Base-by-base conservation (phyloP, 305 asterid species). In the Fraxinus paxiana region DNA sequence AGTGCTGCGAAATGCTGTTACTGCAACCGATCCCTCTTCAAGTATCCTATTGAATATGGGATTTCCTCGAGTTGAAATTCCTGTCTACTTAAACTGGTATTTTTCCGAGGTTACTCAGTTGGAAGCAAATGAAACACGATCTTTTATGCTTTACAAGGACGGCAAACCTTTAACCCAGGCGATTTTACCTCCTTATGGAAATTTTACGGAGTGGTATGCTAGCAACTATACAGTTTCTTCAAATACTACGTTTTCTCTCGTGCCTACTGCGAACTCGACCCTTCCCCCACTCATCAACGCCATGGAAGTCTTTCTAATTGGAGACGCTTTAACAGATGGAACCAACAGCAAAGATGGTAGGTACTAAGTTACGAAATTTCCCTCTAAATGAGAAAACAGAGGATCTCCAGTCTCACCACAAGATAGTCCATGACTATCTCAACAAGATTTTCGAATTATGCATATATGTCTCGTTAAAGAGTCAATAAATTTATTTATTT, bases 241-340 rank as follows among this genome's bases (percentile, higher is more conserved):
- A 6, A 81, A 82, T 61, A 86, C 87, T 2, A 67, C 75, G 2
- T 70, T 93, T 35, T 34, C 84, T 28, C 70, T 93, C 12, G 90
- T 84, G 9, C 83, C 93, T 0, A 85, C 88, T 0, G 18, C 56
- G 3, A 82, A n/a, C 73, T 89, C 97, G 1, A 89, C 91, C 1
- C 91, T 93, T 24, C 91, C 96, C 7, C 97, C 97, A 0, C 85
- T 92, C 69, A 88, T 92, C 85, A 93, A 92, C 71, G 98, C 91
- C 61, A 26, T 90, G 88, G 97, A 92, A 81, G 59, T 88, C 0
- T 93, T 86, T 63, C 10, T 7, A 41, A 22, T 91, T 15, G 87
- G 97, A 28, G 85, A 87, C n/a, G 69, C 48, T 0, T 59, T 90
- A 4, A 79, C 87, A 0, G 26, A 84, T 63, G 94, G 92, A 10